Evolutionary conservation across 108 stramenopile genomes (phyloP), one percentile per base, ranked within the genome.

Genomic region (Cyclotella cryptica): DNA sequence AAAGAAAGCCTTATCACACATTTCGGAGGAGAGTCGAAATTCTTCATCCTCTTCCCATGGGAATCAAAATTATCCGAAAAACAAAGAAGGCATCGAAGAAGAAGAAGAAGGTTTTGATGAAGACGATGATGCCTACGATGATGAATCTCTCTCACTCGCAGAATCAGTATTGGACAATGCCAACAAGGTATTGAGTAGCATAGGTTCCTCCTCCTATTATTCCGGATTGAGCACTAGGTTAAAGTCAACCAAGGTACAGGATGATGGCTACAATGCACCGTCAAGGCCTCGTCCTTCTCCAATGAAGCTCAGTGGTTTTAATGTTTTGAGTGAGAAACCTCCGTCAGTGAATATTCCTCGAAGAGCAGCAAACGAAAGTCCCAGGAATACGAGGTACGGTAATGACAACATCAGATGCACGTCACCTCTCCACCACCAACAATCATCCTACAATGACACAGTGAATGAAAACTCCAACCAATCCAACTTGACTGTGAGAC

Each of bases 111-210:
- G 19, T 4, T 44, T 42, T 9, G 44, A 19, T 13, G 18, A 65
- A 21, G 45, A 47, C 10, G 49, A 41, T 4, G 61, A 49, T 15
- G 24, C 11, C 10, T 44, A 64, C 51, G 58, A 59, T 13, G 62
- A 74, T 53, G 72, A 74, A 24, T 60, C 63, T 12, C 47, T 63
- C 19, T 64, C 72, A 0, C 29, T 74, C 1, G 62, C 72, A 26
- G 72, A 74, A 29, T 64, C 72, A 22, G 62, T 74, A 1, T 53
- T 74, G 62, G 45, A 49, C 51, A 74, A 29, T 29, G 49, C 72
- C 18, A 64, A 74, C 26, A 62, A 74, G 40, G 42, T 74, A 12
- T 28, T 74, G 49, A 52, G 21, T 3, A 44, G 14, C 18, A 64
- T 74, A 8, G 51, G 62, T 3, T 74, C 72, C 14, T 74, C 72